These are phyloP conservation scores for Eragrostis curvula DNA, from an alignment of 176 grass and related monocot genomes.

Conservation along the genomic window DNA sequence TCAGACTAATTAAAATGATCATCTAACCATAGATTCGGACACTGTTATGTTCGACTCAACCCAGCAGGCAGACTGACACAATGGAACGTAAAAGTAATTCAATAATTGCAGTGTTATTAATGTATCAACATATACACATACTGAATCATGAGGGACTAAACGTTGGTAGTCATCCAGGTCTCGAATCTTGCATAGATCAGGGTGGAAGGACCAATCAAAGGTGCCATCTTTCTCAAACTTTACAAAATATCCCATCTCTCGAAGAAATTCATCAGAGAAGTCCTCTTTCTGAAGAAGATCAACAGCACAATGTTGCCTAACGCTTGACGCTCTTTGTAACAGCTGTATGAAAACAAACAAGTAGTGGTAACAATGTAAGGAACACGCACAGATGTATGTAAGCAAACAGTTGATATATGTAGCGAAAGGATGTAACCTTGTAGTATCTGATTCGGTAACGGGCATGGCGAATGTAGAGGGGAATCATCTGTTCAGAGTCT, in stretches of 20 bases:
- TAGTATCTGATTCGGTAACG: constrained; percentile 13
- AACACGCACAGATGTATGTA: no score
- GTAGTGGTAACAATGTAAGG: no score
- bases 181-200: neutral
- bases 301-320: no score
- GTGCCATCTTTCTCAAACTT: neutral
- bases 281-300: neutral
- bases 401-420: no score
- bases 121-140: constrained; percentile 13
- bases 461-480: neutral
- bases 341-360: no score
- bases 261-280: neutral
- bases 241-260: neutral
- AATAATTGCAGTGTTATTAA: neutral
- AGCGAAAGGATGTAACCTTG: no score
- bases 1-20: neutral
- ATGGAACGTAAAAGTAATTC: neutral
- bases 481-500: neutral
- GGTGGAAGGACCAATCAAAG: constrained; percentile 21
- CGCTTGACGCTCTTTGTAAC: no score
- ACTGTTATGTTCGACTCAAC: neutral
- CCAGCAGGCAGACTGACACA: neutral
- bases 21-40: neutral
- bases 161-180: constrained; percentile 23
- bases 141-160: neutral